Evolutionary conservation across 1,284 basidiomycete species (phyloP).

Genomic region (Coniferiporia sulphurascens): DNA sequence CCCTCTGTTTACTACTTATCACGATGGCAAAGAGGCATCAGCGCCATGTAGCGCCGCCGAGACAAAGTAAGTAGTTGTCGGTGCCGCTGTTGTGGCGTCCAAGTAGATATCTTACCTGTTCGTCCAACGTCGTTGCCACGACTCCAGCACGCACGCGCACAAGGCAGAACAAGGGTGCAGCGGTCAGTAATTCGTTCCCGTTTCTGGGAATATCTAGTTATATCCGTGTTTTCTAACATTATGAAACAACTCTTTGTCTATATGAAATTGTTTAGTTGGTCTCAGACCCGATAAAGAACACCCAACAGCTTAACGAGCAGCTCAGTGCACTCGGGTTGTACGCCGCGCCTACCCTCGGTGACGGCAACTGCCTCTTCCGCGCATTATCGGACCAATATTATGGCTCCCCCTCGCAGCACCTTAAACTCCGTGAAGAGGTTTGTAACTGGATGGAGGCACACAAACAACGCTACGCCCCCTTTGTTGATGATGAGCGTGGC

Average conservation of each 20-base stretch:
- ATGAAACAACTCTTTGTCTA: not conserved
- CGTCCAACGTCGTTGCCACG: conserved; percentile 10
- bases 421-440: conserved; percentile 65
- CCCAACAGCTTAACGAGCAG: conserved; percentile 60
- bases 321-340: conserved; percentile 72
- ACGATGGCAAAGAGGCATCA: conserved; percentile 19
- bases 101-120: not conserved
- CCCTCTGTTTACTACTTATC: not conserved
- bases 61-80: conserved; percentile 18
- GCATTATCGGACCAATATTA: conserved; percentile 79
- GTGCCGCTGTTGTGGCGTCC: not conserved
- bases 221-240: conserved; percentile 5
- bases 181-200: conserved; percentile 12
- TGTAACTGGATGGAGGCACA: conserved; percentile 79
- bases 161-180: conserved; percentile 19
- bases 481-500: conserved; percentile 83
- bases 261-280: conserved; percentile 37
- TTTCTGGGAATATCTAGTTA: not conserved
- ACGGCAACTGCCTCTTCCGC: conserved; percentile 87
- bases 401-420: conserved; percentile 69
- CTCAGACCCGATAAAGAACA: conserved; percentile 61
- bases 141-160: conserved; percentile 19
- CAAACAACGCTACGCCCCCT: conserved; percentile 74
- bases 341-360: conserved; percentile 72
- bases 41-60: conserved; percentile 13